Base-by-base conservation (phyloP, 257 asterid species). In the Craterostigma plantagineum region DNA sequence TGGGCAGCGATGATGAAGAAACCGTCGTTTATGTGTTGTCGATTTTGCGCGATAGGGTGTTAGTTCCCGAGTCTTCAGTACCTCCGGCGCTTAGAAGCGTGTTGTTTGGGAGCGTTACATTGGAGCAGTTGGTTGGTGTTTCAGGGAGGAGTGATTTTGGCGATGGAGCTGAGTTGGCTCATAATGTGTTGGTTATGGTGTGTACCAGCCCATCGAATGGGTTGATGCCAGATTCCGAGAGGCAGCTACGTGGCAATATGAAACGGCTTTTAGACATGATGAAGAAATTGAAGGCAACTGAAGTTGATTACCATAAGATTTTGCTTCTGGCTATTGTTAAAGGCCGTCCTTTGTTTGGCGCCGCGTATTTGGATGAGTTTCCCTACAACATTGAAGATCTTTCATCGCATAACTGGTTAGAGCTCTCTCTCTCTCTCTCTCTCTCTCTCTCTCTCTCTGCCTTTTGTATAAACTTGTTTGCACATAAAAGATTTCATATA, bases 21-120 rank as follows among this genome's bases (percentile, higher is more conserved):
- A 76, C 78, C 14, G 68, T 66, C 42, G 65, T 63, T 38, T 54
- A 66, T 59, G 60, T 79, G 47, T 59, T 87, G 33, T 59, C 73
- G 8, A 59, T 65, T 35, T 62, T 87, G 54, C 62, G 75, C 0
- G 87, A 81, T 46, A 70, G 60, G 52, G 79, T 87, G 53, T 93
- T 87, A 14, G 77, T 68, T 43, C 72, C 68, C 0, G 92, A 73
- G 44, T 87, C 97, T 4, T 55, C 70, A 39, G 82, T 87, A 60
- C 82, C 93, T 14, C 80, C 92, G 0, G 75, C 75, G 38, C 79
- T 71, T 14, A 76, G 95, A 56, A 87, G 97, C 64, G 95, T 81
- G 63, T 63, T 87, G 66, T 87, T 86, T 44, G 97, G 97, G 44
- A 87, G 81, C 38, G 82, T 73, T 52, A 81, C 93, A 34, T 50